Evolutionary conservation across 768 basidiomycete species (phyloP).

Genomic region (Trametes villosa): DNA sequence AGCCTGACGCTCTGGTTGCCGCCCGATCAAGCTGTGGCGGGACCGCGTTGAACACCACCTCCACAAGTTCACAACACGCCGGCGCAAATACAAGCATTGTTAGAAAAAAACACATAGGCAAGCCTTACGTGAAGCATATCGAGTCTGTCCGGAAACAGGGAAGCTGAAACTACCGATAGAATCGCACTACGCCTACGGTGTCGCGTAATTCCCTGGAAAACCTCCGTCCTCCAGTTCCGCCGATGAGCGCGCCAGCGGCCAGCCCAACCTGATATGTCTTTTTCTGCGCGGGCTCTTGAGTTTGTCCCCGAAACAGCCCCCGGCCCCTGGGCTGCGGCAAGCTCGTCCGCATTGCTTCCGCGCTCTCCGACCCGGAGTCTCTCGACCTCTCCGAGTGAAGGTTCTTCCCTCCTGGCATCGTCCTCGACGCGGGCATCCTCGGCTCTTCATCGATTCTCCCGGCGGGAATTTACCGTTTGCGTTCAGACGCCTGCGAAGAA

Average conservation of each 20-base stretch:
- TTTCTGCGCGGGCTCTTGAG: not conserved
- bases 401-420: no score
- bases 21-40: constrained; percentile 7
- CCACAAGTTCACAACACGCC: not conserved
- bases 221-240: not conserved
- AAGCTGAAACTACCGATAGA: not conserved
- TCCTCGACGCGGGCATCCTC: no score
- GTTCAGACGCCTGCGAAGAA: no score
- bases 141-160: no score
- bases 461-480: no score
- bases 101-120: no score
- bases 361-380: no score
- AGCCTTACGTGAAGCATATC: no score
- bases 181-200: not conserved
- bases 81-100: no score
- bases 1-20: constrained; percentile 7
- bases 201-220: not conserved
- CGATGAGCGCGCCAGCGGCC: not conserved
- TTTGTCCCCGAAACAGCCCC: not conserved
- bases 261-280: constrained; percentile 11
- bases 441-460: no score
- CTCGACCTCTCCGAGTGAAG: no score
- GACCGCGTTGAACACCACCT: not conserved
- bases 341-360: not conserved
- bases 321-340: not conserved